Percentiles rank a stretch among this genome's conserved stretches.
Conservation (phyloP, 2,329 filamentous ascomycete genomes). For the Thielaviopsis cerberus region DNA sequence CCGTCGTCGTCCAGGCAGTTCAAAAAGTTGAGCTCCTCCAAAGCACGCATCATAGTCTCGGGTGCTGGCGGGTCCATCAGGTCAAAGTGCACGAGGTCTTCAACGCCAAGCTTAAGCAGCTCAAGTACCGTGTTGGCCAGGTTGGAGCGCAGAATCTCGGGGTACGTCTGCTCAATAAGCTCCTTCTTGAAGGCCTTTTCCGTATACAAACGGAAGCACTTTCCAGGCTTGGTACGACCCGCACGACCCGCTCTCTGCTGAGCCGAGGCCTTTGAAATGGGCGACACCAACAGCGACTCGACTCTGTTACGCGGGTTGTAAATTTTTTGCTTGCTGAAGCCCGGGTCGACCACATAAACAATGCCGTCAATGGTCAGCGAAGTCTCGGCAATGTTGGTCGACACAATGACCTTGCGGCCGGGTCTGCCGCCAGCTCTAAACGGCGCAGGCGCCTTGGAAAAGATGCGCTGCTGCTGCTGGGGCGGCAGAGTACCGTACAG, state of each 20-base stretch:
- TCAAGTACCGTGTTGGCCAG: conserved; percentile 87
- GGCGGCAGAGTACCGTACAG: conserved; percentile 88
- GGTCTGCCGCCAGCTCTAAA: conserved; percentile 58
- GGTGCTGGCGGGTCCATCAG: conserved; percentile 96
- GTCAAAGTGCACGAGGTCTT: conserved; percentile 94
- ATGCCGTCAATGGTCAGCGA: conserved; percentile 96
- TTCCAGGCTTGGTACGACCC: conserved; percentile 92
- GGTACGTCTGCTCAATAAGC: conserved; percentile 90
- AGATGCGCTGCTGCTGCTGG: conserved; percentile 84
- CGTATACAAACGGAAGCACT: conserved; percentile 94
- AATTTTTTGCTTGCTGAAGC: conserved; percentile 98
- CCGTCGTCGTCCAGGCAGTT: conserved; percentile 93
- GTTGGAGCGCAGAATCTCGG: conserved; percentile 88
- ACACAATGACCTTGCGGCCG: conserved; percentile 84
- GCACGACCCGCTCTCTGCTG: conserved; percentile 97
- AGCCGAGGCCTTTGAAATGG: conserved; percentile 92
- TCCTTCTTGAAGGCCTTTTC: conserved; percentile 94
- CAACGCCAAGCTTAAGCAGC: conserved; percentile 87
- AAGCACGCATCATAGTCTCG: conserved; percentile 91
- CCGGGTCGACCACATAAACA: conserved; percentile 96
- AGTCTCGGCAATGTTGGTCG: conserved; percentile 96
- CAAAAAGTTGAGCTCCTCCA: conserved; percentile 94
- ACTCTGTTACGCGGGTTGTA: conserved; percentile 95
- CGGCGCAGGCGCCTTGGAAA: conserved; percentile 67
- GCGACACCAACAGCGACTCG: conserved; percentile 90